These are phyloP conservation scores for Hydrangea macrophylla DNA, from an alignment of 148 eudicot species.

Conservation along the genomic window DNA sequence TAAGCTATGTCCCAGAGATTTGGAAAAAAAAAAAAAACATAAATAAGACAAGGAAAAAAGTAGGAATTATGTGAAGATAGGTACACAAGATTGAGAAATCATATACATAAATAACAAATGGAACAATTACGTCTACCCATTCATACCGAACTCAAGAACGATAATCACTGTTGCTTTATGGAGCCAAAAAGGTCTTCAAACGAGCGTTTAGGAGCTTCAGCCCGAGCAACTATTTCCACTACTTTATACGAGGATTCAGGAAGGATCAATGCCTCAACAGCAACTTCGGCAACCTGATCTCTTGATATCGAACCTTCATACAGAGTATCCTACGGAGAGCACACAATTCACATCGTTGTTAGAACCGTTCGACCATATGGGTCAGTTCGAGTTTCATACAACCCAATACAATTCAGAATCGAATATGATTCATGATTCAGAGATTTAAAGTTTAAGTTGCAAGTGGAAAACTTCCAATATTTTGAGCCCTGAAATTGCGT, in stretches of 20 bases:
- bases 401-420: too few relatives aligned
- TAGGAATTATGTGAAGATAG: neutral
- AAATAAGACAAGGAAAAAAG: too few relatives aligned
- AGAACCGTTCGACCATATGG: too few relatives aligned
- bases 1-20: too few relatives aligned
- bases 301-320: conserved; percentile 77
- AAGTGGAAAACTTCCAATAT: too few relatives aligned
- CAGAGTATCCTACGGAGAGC: conserved; percentile 61
- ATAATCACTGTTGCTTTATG: conserved; percentile 48
- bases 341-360: too few relatives aligned
- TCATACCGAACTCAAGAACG: neutral
- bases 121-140: neutral
- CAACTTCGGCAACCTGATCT: conserved; percentile 95
- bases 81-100: neutral
- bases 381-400: too few relatives aligned
- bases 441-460: too few relatives aligned
- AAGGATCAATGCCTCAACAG: conserved; percentile 72
- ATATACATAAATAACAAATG: neutral
- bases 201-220: conserved; percentile 74
- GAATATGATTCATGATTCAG: too few relatives aligned
- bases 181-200: conserved; percentile 66
- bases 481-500: too few relatives aligned
- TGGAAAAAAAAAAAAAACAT: too few relatives aligned
- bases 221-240: conserved; percentile 83
- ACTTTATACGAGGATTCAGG: conserved; percentile 82